These are phyloP conservation scores for Anastatica hierochuntica DNA, from an alignment of 345 rosid species.

Conservation along the genomic window DNA sequence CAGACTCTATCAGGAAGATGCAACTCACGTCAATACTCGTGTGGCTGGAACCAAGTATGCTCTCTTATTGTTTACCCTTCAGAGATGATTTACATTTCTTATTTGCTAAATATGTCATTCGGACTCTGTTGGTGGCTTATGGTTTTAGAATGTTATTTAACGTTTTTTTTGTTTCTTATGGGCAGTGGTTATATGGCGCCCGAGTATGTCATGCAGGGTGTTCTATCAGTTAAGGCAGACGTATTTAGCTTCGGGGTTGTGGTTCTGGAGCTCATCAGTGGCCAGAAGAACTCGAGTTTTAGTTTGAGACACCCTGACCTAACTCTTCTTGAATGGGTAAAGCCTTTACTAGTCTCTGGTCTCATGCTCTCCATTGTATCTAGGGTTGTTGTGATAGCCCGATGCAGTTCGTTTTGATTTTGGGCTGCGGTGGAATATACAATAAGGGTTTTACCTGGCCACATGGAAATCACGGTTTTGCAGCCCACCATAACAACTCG, in stretches of 20 bases:
- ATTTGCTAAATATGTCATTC: not conserved
- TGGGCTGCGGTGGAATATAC: not conserved
- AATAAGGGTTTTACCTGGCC: too few relatives aligned
- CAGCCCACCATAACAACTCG: too few relatives aligned
- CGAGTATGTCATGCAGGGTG: conserved; percentile 81
- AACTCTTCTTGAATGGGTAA: conserved; percentile 89
- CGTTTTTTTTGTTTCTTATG: not conserved
- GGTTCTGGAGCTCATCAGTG: conserved; percentile 77
- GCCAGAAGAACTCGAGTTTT: conserved; percentile 62
- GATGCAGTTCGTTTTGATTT: not conserved
- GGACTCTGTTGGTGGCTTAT: too few relatives aligned
- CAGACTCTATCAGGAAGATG: conserved; percentile 91
- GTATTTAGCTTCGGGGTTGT: conserved; percentile 96
- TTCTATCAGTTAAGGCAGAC: conserved; percentile 73
- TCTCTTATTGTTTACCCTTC: not conserved
- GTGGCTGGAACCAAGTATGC: conserved; percentile 92
- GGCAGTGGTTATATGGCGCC: conserved; percentile 98
- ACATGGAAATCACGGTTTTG: too few relatives aligned
- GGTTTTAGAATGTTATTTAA: too few relatives aligned
- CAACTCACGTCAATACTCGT: conserved; percentile 83
- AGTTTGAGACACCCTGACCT: conserved; percentile 35
- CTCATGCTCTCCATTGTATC: not conserved
- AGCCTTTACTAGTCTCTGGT: conserved; percentile 10
- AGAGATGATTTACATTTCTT: not conserved
- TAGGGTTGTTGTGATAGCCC: not conserved